Evolutionary conservation across 2,329 filamentous ascomycete species (phyloP).

Genomic region (Calonectria multiphialidica): DNA sequence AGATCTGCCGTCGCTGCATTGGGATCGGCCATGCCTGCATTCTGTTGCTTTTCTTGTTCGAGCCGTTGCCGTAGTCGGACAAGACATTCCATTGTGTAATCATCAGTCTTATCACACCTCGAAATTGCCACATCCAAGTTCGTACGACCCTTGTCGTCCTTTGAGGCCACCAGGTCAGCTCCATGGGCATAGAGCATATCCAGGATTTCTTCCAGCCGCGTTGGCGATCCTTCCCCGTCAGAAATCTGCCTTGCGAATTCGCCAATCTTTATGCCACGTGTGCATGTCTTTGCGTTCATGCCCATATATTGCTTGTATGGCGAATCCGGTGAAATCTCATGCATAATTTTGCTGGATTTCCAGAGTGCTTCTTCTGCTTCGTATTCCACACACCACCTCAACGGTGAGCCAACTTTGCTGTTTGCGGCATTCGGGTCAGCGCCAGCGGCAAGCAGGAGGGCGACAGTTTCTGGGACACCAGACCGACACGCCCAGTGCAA

Average conservation of each 20-base stretch:
- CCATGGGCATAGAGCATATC: constrained; percentile 33
- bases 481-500: constrained; percentile 43
- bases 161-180: constrained; percentile 10
- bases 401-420: constrained; percentile 1
- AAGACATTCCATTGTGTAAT: constrained; percentile 2
- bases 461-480: constrained; percentile 42
- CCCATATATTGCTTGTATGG: neutral
- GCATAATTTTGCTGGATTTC: constrained; percentile 16
- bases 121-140: neutral
- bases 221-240: neutral
- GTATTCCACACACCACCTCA: constrained; percentile 35
- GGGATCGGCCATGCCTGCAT: neutral
- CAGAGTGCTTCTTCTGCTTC: constrained; percentile 30
- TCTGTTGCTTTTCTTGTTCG: neutral
- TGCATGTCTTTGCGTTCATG: neutral
- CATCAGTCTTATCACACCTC: neutral
- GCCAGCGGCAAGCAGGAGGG: constrained; percentile 42
- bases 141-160: neutral
- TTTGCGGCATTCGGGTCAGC: constrained; percentile 21
- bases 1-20: neutral
- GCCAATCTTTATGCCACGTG: neutral
- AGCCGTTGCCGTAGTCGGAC: neutral
- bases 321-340: too few species aligned
- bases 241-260: neutral
- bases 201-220: constrained; percentile 39